Evolutionary conservation across 1,284 basidiomycete genomes (phyloP), one percentile per base, ranked within the genome.

Genomic region (Lentinula novae-zelandiae): DNA sequence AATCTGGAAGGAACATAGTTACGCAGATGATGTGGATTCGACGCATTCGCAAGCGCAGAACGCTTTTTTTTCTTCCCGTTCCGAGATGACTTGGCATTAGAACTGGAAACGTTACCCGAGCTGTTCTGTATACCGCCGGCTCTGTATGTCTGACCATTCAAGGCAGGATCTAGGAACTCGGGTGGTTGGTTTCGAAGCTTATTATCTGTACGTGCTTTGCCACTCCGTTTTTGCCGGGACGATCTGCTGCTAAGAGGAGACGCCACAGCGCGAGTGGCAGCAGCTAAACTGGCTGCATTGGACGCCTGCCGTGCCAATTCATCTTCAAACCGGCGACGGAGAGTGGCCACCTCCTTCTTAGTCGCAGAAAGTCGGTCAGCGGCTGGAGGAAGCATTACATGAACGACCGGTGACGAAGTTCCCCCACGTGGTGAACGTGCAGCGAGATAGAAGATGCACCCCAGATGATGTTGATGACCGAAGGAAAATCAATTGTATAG

Each of bases 11-110:
- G 90, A 48, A 92, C 85, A 73, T 93, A 93, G 76, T 95, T 95
- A 68, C 90, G 82, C 53, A 94, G 81, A 75, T 95, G 93, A 73
- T 96, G 93, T 4, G 93, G 93, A 70, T 95, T 95, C 50, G 90
- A 90, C 57, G 90, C 90, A 71, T 95, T 94, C 34, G 92, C 92
- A 17, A 93, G 76, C 2, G 88, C 87, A 52, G 91, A 82, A 74
- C 94, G 95, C 83, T 95, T 95, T 83, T 95, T 94, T 82, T 92
- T 93, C 61, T 65, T 65, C 46, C 71, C 38, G 44, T 42, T 44
- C 27, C 58, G 50, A 15, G 27, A 22, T 42, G 50, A 44, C n/a
- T 51, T 59, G 13, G 34, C 17, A 10, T 51, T 44, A 4, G 50
- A 22, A 42, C 13, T 20, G 17, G 36, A 27, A 27, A 15, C 20